Conservation (phyloP, 768 basidiomycete species). For the Rhodotorula toruloides region DNA sequence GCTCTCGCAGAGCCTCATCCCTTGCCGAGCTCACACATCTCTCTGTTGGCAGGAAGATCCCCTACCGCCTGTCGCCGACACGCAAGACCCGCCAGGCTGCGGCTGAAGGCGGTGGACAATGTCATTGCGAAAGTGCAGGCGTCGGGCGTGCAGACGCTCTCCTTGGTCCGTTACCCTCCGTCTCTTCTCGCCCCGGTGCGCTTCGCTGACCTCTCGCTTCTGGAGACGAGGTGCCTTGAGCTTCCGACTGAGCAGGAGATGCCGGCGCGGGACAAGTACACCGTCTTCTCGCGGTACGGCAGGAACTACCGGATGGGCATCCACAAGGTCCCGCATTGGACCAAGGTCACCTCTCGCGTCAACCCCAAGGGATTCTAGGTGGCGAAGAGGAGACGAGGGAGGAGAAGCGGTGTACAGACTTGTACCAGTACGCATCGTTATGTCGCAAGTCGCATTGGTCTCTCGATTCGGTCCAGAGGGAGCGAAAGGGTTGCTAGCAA, state of each 20-base stretch:
- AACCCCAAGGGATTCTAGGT: constrained; percentile 32
- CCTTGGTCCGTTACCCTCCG: constrained; percentile 59
- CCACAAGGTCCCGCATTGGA: constrained; percentile 63
- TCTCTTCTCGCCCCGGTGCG: background rate
- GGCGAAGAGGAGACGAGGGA: background rate
- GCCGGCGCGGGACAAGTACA: constrained; percentile 90
- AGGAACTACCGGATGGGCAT: constrained; percentile 84
- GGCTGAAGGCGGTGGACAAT: constrained; percentile 85
- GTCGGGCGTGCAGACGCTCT: constrained; percentile 70
- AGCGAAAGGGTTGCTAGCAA: background rate
- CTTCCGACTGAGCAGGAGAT: constrained; percentile 93
- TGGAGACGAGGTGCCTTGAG: constrained; percentile 49
- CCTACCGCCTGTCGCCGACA: constrained; percentile 84
- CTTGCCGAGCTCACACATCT: background rate
- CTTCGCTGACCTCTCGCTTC: background rate
- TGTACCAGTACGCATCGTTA: background rate
- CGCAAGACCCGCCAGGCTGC: constrained; percentile 81
- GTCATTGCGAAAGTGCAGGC: constrained; percentile 82
- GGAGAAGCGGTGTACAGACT: constrained; percentile 3
- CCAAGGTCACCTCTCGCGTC: constrained; percentile 16
- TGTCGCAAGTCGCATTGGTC: background rate
- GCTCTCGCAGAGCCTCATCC: no score
- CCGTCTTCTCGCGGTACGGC: constrained; percentile 59
- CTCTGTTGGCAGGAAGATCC: constrained; percentile 67
- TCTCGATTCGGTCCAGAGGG: background rate